A percentile compares a stretch with the other conserved stretches of the same genome.
phyloP scores from a whole-genome alignment of 2,329 filamentous ascomycete species.

The Arthroderma sp. region DNA sequence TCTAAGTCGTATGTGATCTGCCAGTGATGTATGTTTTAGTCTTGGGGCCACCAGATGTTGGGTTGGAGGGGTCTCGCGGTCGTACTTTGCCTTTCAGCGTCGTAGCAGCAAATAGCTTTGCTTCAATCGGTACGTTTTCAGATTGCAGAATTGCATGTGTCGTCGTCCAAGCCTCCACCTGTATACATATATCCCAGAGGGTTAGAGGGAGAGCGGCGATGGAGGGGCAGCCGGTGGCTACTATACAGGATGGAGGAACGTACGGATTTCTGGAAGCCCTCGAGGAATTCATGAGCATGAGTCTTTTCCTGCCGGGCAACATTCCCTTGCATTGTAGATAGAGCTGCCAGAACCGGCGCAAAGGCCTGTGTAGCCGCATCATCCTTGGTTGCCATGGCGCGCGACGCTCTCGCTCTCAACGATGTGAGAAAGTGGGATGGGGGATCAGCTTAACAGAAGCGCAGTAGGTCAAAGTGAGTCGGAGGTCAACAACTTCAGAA shows the following conservation, averaged over 20 bases:
- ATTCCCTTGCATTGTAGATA: slow-evolving; percentile 80
- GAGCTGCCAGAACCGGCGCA: slow-evolving; percentile 71
- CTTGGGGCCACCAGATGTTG: background rate
- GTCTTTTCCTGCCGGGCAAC: slow-evolving; percentile 71
- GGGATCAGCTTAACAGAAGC: background rate
- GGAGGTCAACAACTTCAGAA: too few species aligned
- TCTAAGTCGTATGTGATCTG: slow-evolving; percentile 95
- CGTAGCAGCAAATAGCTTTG: slow-evolving; percentile 88
- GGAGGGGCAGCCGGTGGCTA: slow-evolving; percentile 1
- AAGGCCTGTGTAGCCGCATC: slow-evolving; percentile 56
- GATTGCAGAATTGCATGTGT: slow-evolving; percentile 80
- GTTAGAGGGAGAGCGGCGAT: background rate
- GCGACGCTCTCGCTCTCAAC: background rate
- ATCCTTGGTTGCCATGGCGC: slow-evolving; percentile 54
- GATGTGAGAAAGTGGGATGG: background rate
- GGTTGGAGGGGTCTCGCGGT: slow-evolving; percentile 6
- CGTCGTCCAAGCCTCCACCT: slow-evolving; percentile 84
- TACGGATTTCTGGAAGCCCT: slow-evolving; percentile 97
- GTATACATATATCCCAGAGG: slow-evolving; percentile 6
- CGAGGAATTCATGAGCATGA: slow-evolving; percentile 79
- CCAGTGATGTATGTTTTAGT: slow-evolving; percentile 6
- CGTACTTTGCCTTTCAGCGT: slow-evolving; percentile 94
- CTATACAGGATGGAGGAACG: slow-evolving; percentile 17
- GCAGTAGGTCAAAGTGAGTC: background rate
- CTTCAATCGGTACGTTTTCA: slow-evolving; percentile 59